These are phyloP conservation scores for Sindora glabra DNA, from an alignment of 306 rosid species.

Conservation along the genomic window DNA sequence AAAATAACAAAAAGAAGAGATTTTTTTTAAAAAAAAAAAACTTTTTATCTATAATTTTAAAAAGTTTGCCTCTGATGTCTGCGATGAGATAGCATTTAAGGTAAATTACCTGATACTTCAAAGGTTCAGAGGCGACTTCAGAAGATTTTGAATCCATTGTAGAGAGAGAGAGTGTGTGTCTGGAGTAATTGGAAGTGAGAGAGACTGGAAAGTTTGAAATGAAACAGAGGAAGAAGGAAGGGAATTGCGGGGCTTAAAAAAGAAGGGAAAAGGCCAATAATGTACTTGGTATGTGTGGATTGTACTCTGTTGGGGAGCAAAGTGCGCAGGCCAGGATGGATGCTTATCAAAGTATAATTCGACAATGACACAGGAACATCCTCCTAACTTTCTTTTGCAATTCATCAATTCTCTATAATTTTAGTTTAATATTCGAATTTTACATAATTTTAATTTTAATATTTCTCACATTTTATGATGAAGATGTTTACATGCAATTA, in stretches of 20 bases:
- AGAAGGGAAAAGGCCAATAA: constrained; percentile 29
- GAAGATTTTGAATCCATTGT: constrained; percentile 43
- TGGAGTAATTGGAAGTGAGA: not conserved
- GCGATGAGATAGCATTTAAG: not conserved
- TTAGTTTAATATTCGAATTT: not conserved
- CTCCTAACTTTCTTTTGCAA: constrained; percentile 14
- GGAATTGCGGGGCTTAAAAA: constrained; percentile 17
- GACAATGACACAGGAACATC: constrained; percentile 39
- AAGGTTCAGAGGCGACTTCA: constrained; percentile 25
- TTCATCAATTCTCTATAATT: constrained; percentile 2
- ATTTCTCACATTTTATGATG: no score
- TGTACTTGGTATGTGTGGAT: constrained; percentile 22
- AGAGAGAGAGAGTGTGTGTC: constrained; percentile 4
- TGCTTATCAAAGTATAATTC: constrained; percentile 30
- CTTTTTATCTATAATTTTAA: not conserved
- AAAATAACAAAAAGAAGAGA: not conserved
- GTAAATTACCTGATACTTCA: constrained; percentile 43
- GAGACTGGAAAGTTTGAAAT: constrained; percentile 11
- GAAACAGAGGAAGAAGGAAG: constrained; percentile 6
- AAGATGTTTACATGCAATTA: no score
- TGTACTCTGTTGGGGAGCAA: constrained; percentile 25
- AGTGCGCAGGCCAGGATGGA: constrained; percentile 24
- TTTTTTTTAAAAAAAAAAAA: no score
- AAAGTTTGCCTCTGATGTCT: not conserved
- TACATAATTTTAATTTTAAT: no score